Conservation (phyloP, 352 stramenopile species). For the Phytophthora megakarya region DNA sequence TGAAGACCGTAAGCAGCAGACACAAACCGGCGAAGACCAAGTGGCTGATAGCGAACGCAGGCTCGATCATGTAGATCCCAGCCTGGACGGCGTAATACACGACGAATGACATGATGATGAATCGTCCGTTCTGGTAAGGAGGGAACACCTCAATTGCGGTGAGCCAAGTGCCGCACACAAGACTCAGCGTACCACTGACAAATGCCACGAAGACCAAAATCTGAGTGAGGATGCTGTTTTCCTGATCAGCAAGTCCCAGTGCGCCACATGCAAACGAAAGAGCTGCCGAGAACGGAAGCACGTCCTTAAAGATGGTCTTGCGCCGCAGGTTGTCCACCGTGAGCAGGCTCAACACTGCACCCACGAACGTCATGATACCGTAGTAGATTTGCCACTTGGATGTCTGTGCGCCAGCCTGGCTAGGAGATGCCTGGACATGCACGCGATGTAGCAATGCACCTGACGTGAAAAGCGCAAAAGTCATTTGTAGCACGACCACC, state of each 20-base stretch:
- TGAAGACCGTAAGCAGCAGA: slow-evolving; percentile 66
- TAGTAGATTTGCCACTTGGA: slow-evolving; percentile 85
- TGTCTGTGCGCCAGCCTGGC: slow-evolving; percentile 54
- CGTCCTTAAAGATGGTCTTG: slow-evolving; percentile 90
- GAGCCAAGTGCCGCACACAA: slow-evolving; percentile 85
- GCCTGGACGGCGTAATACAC: slow-evolving; percentile 80
- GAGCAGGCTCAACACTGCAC: slow-evolving; percentile 67
- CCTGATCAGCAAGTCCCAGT: slow-evolving; percentile 50
- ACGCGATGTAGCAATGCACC: slow-evolving; percentile 71
- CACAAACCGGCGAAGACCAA: slow-evolving; percentile 78
- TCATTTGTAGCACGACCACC: slow-evolving; percentile 62
- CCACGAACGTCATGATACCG: slow-evolving; percentile 74
- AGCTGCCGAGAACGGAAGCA: slow-evolving; percentile 68
- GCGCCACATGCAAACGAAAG: slow-evolving; percentile 68
- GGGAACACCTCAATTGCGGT: slow-evolving; percentile 87
- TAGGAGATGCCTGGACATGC: slow-evolving; percentile 52
- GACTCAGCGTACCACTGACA: slow-evolving; percentile 58
- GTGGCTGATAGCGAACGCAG: slow-evolving; percentile 78
- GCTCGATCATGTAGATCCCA: slow-evolving; percentile 59
- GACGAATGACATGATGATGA: slow-evolving; percentile 72
- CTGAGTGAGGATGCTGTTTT: slow-evolving; percentile 53
- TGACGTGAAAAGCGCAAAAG: slow-evolving; percentile 76
- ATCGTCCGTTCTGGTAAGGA: slow-evolving; percentile 73
- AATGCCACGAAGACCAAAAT: slow-evolving; percentile 83
- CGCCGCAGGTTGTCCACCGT: slow-evolving; percentile 85